phyloP scores from a whole-genome alignment of 2,329 filamentous ascomycete genomes.

The Neonectria ditissima region DNA sequence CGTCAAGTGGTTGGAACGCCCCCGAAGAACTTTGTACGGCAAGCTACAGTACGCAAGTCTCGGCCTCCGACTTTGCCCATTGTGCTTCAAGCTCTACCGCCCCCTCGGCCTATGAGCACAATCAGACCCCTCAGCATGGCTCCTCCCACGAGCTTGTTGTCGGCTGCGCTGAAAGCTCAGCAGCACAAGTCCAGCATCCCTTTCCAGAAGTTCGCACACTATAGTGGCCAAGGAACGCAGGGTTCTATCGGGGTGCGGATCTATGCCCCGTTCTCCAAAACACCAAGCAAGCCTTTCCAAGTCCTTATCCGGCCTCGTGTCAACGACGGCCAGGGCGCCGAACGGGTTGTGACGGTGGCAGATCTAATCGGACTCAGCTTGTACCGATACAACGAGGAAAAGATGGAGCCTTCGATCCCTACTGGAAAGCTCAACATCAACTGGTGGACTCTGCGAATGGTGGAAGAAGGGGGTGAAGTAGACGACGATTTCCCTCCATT shows the following conservation, averaged over 20 bases:
- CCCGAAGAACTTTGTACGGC: conserved; percentile 69
- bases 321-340: conserved; percentile 72
- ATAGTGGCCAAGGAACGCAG: conserved; percentile 82
- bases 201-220: conserved; percentile 80
- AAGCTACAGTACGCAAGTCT: conserved; percentile 73
- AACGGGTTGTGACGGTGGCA: conserved; percentile 76
- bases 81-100: conserved; percentile 74
- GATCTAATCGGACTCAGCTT: conserved; percentile 86
- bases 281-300: conserved; percentile 74
- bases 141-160: conserved; percentile 77
- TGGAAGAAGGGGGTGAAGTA: conserved; percentile 85
- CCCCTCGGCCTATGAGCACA: conserved; percentile 75
- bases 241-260: conserved; percentile 82
- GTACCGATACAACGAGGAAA: conserved; percentile 83
- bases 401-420: conserved; percentile 74
- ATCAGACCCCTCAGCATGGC: conserved; percentile 74
- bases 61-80: conserved; percentile 67
- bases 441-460: conserved; percentile 85
- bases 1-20: conserved; percentile 73
- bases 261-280: conserved; percentile 78
- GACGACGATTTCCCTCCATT: conserved; percentile 88
- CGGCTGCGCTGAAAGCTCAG: conserved; percentile 78
- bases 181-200: conserved; percentile 76
- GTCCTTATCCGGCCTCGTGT: conserved; percentile 77
- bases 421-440: conserved; percentile 80